Evolutionary conservation across 2,329 filamentous ascomycete genomes (phyloP), one percentile per base, ranked within the genome.

Genomic region (Cercospora nicotianae): DNA sequence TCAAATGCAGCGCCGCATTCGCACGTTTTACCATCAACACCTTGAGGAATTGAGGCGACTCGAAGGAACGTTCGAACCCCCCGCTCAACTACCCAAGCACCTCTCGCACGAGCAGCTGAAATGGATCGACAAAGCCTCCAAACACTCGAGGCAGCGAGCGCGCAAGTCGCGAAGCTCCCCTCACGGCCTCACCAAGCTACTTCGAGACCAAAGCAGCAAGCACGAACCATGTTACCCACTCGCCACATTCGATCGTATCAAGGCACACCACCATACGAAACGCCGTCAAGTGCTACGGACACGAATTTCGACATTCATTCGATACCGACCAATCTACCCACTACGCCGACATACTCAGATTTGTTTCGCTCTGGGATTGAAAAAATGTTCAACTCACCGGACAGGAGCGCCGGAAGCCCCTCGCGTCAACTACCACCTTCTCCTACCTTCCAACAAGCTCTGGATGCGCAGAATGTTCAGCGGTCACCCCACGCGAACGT

Each of bases 191-290:
- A 2, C 3, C 26, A 31, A n/a, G 7, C 16, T 6, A 2, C 26
- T 9, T 20, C 16, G 30, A 31, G 5, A 58, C 26, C 26, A 18
- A 26, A 23, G 53, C 26, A 10, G 13, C 53, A 58, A 58, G 6
- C 13, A 28, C n/a, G 16, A n/a, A n/a, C 26, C 53, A 18, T 20
- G 26, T 20, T 16, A 4, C 39, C 26, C 26, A 6, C 10, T 18
- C 48, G 20, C 12, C 7, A 18, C 20, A 16, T 18, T 18, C 36
- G 31, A 20, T n/a, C 36, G 13, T 64, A 58, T 12, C 18, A 36
- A 26, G 62, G 62, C 13, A 57, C 62, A 12, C 28, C 62, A 18
- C 62, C 62, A 26, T 42, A 57, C 31, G 30, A 64, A 18, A 64
- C 62, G 8, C 51, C 51, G 2, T 18, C 51, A 2, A 42, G 9